Base-by-base conservation (phyloP, 371 early-diverging fungal species). In the Nematocida displodere region DNA sequence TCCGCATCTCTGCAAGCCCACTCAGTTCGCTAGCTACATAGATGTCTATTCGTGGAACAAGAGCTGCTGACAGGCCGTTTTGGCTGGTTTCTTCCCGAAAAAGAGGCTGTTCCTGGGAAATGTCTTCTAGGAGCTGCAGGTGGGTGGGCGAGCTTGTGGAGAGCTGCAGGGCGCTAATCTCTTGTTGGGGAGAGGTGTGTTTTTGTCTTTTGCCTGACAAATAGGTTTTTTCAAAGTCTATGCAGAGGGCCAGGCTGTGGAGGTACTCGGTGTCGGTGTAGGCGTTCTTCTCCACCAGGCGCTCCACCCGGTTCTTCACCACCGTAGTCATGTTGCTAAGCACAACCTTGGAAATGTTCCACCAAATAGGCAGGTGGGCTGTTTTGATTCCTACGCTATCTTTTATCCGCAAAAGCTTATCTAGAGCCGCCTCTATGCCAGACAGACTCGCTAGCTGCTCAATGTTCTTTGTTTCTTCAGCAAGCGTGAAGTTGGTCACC, bases 311-410 rank as follows among this genome's bases (percentile, higher is more conserved):
- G 44, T 71, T 71, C 62, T 71, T 71, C 40, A 71, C n/a, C 22
- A 71, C 47, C 4, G 61, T 34, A 29, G 75, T 26, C 13, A 71
- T 36, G 39, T 71, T 62, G 15, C 75, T 33, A 29, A 71, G 48
- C 22, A 71, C 53, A 4, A 71, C 54, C 36, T 71, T 71, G 15
- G 75, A 71, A 47, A 71, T 71, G 36, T 62, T 71, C 75, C 75
- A 71, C 75, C 75, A 71, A 29, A 71, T 71, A 20, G 75, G 75
- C 1, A 71, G 62, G 33, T 71, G 75, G 1, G 75, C 75, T 33
- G 62, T 71, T 61, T 71, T 71, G 5, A 71, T 71, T 5, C 75
- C 75, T 17, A 71, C 37, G 2, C 40, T 5, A 37, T 71, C 75
- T 37, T 71, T 71, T 48, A 71, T 71, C 5, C 5, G 17, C 31